Evolutionary conservation across 2,329 filamentous ascomycete genomes (phyloP), one percentile per base, ranked within the genome.

Genomic region (Cytospora mali): DNA sequence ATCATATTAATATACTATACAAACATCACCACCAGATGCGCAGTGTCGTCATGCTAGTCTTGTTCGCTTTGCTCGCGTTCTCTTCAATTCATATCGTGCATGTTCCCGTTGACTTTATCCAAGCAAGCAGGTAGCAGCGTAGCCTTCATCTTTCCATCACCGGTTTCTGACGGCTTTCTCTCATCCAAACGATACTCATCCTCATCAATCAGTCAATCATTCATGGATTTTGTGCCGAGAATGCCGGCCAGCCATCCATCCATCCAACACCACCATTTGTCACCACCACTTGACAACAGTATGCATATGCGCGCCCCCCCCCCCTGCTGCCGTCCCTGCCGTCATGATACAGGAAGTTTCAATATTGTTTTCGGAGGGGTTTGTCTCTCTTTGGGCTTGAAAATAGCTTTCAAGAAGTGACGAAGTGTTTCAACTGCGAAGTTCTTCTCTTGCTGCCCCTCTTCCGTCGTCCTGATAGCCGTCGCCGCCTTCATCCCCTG

Each of bases 391-490:
- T 21, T n/a, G n/a, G 18, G 18, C 18, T 42, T 27, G 6, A 2
- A 31, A 57, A 57, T 61, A 57, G 48, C 48, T 23, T 60, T 39
- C 49, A 46, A 51, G 31, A 57, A 61, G 59, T 57, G 27, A 57
- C 54, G 25, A 49, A 60, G 53, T 49, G 53, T 46, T 42, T 60
- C 58, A 39, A 49, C n/a, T n/a, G 48, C 35, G 53, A 42, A 4
- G 25, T 29, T 53, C 21, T 33, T 23, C 50, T 48, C 49, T 31
- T 33, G 33, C 33, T 54, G n/a, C 16, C 6, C 29, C 31, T 58
- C 56, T n/a, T n/a, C n/a, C n/a, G n/a, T n/a, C n/a, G n/a, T n/a
- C n/a, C 11, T 28, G 46, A 21, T 35, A 23, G 35, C 4, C 23
- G 25, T 16, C 16, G 6, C 23, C 27, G n/a, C 11, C 28, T 33